phyloP scores from a whole-genome alignment of 2,329 filamentous ascomycete species.

The Ceratocystis harringtonii region DNA sequence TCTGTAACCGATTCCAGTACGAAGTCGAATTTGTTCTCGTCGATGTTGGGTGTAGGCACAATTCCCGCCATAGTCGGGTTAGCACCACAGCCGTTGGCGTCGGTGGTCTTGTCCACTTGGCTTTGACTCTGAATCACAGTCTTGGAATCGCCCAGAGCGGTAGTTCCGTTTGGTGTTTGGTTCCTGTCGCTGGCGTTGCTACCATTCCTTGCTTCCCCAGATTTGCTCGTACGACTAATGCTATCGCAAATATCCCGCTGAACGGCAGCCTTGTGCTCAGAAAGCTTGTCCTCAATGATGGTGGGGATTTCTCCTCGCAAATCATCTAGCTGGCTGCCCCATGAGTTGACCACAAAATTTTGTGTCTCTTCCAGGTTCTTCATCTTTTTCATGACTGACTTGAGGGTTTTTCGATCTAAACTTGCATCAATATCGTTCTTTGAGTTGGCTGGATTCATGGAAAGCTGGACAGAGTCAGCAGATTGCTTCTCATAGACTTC shows the following conservation, averaged over 20 bases:
- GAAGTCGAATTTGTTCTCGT: background rate
- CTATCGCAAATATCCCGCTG: background rate
- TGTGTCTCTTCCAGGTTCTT: conserved; percentile 11
- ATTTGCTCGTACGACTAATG: background rate
- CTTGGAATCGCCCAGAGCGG: background rate
- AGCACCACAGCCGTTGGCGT: background rate
- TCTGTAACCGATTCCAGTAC: background rate
- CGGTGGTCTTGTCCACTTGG: background rate
- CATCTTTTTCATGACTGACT: conserved; percentile 4
- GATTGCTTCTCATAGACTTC: background rate
- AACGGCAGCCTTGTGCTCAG: background rate
- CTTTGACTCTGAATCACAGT: background rate
- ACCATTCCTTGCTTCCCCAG: background rate
- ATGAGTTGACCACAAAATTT: conserved; percentile 2
- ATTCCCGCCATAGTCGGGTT: no score
- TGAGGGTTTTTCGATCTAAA: background rate
- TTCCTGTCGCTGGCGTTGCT: background rate
- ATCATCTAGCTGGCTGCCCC: conserved; percentile 9
- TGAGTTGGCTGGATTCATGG: background rate
- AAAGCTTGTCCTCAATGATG: conserved; percentile 2
- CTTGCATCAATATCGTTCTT: background rate
- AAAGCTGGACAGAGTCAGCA: background rate
- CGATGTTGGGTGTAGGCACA: background rate
- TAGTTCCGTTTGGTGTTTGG: background rate
- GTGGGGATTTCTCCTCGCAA: conserved; percentile 5